Conservation (phyloP, 148 eudicot species). For the Rheum nobile region DNA sequence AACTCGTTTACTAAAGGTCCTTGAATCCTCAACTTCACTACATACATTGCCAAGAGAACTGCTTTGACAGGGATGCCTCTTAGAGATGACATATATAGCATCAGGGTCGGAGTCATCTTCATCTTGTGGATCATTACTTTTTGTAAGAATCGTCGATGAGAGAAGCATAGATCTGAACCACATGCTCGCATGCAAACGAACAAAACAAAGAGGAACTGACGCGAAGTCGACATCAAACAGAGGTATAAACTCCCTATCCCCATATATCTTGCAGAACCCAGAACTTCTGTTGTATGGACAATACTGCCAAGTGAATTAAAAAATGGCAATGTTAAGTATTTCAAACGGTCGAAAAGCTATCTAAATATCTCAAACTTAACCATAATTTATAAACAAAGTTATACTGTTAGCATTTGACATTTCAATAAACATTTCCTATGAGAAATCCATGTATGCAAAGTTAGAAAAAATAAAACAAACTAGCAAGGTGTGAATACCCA, state of each 20-base stretch:
- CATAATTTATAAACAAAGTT: neutral
- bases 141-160: conserved; percentile 12
- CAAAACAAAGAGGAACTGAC: conserved; percentile 50
- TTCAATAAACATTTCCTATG: no score
- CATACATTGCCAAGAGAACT: conserved; percentile 9
- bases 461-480: neutral
- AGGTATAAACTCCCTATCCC: conserved; percentile 33
- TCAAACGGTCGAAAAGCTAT: neutral
- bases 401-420: neutral
- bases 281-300: conserved; percentile 9
- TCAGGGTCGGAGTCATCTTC: neutral
- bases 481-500: neutral
- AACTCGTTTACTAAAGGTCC: conserved; percentile 10
- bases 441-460: neutral
- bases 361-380: neutral
- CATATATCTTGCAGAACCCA: conserved; percentile 45
- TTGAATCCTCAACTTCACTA: neutral
- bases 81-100: neutral
- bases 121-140: conserved; percentile 9
- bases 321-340: neutral
- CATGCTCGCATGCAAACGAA: conserved; percentile 35
- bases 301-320: conserved; percentile 27
- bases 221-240: conserved; percentile 39
- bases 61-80: neutral
- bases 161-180: conserved; percentile 30